Conservation (phyloP, 805 yeast species). For the Saccharomycopsis amapae region DNA sequence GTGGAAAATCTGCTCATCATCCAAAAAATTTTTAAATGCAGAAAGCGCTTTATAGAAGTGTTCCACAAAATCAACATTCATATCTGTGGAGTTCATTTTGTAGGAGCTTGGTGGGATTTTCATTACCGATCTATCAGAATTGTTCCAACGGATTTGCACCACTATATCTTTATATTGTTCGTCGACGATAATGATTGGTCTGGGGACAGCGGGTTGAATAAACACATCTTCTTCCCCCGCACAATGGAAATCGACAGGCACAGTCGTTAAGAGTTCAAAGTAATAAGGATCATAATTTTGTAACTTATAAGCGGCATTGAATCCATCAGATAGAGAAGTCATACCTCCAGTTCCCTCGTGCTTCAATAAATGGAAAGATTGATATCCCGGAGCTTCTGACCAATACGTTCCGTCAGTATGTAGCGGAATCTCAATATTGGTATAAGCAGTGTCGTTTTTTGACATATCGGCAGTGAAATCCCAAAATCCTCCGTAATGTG, state of each 20-base stretch:
- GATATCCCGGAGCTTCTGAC: slow-evolving; percentile 67
- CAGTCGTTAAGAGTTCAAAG: slow-evolving; percentile 40
- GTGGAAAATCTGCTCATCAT: too few relatives aligned
- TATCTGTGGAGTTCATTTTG: too few relatives aligned
- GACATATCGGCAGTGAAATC: slow-evolving; percentile 64
- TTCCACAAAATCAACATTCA: too few relatives aligned
- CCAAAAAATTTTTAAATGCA: too few relatives aligned
- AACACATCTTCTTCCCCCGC: slow-evolving; percentile 64
- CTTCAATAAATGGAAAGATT: slow-evolving; percentile 54
- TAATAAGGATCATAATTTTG: slow-evolving; percentile 41
- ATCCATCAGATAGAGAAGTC: slow-evolving; percentile 61
- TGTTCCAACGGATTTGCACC: too few relatives aligned
- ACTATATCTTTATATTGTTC: too few relatives aligned
- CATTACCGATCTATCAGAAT: too few relatives aligned
- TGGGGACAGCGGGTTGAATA: too few relatives aligned
- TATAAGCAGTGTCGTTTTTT: slow-evolving; percentile 65
- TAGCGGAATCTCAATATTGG: slow-evolving; percentile 53
- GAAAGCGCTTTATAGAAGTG: too few relatives aligned
- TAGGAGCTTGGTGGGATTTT: too few relatives aligned
- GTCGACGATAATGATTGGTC: too few relatives aligned
- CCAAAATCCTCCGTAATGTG: too few relatives aligned
- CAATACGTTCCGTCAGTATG: slow-evolving; percentile 76
- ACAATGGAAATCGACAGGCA: slow-evolving; percentile 62
- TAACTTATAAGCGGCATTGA: slow-evolving; percentile 48
- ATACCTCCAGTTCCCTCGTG: slow-evolving; percentile 63